Evolutionary conservation across 768 basidiomycete species (phyloP).

Genomic region (Russula foetens): DNA sequence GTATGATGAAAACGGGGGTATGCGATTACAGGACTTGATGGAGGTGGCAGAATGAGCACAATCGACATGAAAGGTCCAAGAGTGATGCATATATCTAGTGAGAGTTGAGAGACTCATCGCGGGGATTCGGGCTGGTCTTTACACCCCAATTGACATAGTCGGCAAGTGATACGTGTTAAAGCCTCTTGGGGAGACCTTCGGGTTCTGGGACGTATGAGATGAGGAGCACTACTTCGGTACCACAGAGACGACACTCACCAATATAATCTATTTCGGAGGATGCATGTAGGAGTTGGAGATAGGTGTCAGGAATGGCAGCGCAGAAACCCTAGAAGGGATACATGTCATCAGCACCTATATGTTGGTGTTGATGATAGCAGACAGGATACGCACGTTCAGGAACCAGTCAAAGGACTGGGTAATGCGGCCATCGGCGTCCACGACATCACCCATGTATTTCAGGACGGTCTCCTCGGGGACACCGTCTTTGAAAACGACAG

Average conservation of each 20-base stretch:
- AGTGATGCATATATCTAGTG: neutral
- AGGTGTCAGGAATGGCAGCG: constrained; percentile 9
- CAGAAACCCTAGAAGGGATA: constrained; percentile 8
- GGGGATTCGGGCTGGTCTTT: neutral
- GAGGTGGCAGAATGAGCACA: neutral
- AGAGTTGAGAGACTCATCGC: neutral
- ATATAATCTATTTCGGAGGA: constrained; percentile 11
- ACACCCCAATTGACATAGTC: neutral
- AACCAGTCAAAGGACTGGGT: constrained; percentile 14
- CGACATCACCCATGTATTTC: constrained; percentile 8
- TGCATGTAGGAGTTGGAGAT: neutral
- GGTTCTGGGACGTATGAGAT: neutral
- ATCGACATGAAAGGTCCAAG: neutral
- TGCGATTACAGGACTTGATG: constrained; percentile 1
- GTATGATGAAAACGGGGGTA: neutral
- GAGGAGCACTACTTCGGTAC: neutral
- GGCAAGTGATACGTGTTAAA: neutral
- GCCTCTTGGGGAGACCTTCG: constrained; percentile 12
- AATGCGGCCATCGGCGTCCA: constrained; percentile 13
- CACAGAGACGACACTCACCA: neutral
- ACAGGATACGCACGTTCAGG: constrained; percentile 6
- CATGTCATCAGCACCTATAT: neutral
- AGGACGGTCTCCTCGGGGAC: constrained; percentile 8
- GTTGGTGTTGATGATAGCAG: neutral
- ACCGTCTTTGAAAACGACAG: constrained; percentile 7